These are phyloP conservation scores for Immersiporthe knoxdaviesiana DNA, from an alignment of 2,329 filamentous ascomycete species.

Conservation along the genomic window DNA sequence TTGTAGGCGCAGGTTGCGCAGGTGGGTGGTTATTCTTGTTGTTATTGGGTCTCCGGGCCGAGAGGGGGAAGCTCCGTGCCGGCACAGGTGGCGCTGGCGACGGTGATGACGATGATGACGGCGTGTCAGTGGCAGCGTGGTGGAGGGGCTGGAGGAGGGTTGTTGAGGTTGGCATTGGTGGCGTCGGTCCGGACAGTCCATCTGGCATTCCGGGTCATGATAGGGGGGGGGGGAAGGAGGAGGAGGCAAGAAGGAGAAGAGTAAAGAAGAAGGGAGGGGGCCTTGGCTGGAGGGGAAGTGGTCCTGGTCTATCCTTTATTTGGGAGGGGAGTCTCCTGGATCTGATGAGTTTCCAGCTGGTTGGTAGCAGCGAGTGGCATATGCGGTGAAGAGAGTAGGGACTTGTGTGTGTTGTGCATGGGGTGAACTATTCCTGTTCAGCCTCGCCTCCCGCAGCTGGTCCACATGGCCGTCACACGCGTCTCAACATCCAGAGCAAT, in stretches of 20 bases:
- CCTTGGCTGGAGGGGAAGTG: background rate
- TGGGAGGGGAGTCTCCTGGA: background rate
- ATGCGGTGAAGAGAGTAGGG: constrained; percentile 6
- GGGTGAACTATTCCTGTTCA: constrained; percentile 27
- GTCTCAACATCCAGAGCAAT: constrained; percentile 23
- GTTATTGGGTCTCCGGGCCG: constrained; percentile 16
- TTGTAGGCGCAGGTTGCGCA: background rate
- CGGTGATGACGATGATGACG: background rate
- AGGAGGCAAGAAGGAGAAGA: background rate
- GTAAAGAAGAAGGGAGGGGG: background rate
- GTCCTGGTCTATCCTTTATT: background rate
- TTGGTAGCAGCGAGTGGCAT: background rate
- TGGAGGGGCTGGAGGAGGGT: constrained; percentile 12
- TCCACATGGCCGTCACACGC: constrained; percentile 40
- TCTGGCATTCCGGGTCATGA: constrained; percentile 33
- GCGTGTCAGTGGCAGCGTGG: background rate
- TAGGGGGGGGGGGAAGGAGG: constrained; percentile 24
- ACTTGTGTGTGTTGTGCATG: background rate
- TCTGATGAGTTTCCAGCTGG: constrained; percentile 32
- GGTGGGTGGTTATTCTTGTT: constrained; percentile 1
- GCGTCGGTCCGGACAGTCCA: constrained; percentile 33
- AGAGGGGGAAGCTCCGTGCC: constrained; percentile 13
- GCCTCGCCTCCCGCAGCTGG: constrained; percentile 26
- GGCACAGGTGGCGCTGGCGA: constrained; percentile 22
- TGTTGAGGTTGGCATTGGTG: constrained; percentile 31